Evolutionary conservation across 2,329 filamentous ascomycete genomes (phyloP), one percentile per base, ranked within the genome.

Genomic region (Cryphonectria radicalis): DNA sequence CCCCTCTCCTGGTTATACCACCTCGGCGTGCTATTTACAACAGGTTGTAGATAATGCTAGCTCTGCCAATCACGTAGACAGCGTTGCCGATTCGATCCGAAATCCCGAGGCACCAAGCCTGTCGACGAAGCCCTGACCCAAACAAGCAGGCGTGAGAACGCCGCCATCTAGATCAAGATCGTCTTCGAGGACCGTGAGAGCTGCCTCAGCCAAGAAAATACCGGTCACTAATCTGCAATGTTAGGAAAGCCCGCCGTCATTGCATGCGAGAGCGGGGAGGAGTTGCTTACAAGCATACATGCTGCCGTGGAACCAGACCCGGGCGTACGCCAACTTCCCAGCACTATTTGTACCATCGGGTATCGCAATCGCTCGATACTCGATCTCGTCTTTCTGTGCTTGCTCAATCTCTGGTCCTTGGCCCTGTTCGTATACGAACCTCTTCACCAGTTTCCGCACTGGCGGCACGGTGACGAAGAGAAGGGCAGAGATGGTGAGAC

Each of bases 141-240:
- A 81, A 68, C 88, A 92, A 0, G 92, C 91, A 0, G 92, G 90
- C 1, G 93, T 95, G 73, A 92, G 88, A 35, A 93, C 82, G 3
- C 92, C 92, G 25, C 92, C 72, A 1, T 84, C 84, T 17, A 93
- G 81, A 50, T 85, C 79, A 17, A 88, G 81, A 19, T 90, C 85
- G 55, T 92, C 90, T 71, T 91, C 84, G 22, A 94, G 81, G 43
- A 95, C 82, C 0, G 89, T 89, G 55, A 87, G 81, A 4, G 91
- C 92, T 17, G 87, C 92, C 76, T 93, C 86, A 1, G 87, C 86
- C 19, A 93, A 77, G 40, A 91, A 84, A 25, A 90, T 77, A 0
- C 86, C 92, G 4, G 92, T 94, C 67, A 93, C 89, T 91, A 55
- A 22, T 22, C 62, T 50, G 5, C 6, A 46, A 46, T 67, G 67